A percentile compares a stretch with the other conserved stretches of the same genome.
phyloP scores from a whole-genome alignment of 176 grass and related monocot species.

The Musa troglodytarum region DNA sequence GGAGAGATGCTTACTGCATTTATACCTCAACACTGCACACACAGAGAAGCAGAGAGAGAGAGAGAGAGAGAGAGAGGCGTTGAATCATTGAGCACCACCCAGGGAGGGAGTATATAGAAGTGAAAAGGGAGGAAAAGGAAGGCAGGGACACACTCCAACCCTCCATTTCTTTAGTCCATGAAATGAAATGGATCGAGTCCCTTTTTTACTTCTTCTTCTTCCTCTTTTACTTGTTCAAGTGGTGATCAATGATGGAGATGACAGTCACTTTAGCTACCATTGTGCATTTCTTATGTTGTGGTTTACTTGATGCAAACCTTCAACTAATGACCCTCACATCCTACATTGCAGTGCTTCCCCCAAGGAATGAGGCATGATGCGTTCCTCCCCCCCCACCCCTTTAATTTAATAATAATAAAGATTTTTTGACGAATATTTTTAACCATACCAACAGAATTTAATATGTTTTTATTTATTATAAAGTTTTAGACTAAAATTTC shows the following conservation, averaged over 20 bases:
- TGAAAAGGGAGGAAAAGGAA: neutral
- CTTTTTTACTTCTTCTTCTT: neutral
- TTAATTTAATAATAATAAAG: too few relatives aligned
- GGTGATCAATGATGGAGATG: neutral
- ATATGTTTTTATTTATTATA: too few relatives aligned
- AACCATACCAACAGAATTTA: too few relatives aligned
- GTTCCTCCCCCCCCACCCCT: too few relatives aligned
- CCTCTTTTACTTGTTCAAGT: neutral
- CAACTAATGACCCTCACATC: neutral
- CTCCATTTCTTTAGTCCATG: neutral
- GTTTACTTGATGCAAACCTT: neutral
- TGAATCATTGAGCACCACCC: neutral
- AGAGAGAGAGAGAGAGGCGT: neutral
- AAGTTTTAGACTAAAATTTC: too few relatives aligned
- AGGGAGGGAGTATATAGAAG: neutral
- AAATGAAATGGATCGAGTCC: neutral
- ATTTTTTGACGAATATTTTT: too few relatives aligned
- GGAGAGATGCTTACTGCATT: conserved; percentile 3
- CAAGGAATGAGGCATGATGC: too few relatives aligned
- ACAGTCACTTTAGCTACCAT: neutral
- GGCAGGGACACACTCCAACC: neutral
- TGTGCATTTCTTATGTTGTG: neutral
- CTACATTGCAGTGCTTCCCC: too few relatives aligned
- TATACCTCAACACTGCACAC: conserved; percentile 5
- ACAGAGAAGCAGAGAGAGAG: neutral